phyloP scores from a whole-genome alignment of 495 filamentous ascomycete genomes.

The Cercophora samala region DNA sequence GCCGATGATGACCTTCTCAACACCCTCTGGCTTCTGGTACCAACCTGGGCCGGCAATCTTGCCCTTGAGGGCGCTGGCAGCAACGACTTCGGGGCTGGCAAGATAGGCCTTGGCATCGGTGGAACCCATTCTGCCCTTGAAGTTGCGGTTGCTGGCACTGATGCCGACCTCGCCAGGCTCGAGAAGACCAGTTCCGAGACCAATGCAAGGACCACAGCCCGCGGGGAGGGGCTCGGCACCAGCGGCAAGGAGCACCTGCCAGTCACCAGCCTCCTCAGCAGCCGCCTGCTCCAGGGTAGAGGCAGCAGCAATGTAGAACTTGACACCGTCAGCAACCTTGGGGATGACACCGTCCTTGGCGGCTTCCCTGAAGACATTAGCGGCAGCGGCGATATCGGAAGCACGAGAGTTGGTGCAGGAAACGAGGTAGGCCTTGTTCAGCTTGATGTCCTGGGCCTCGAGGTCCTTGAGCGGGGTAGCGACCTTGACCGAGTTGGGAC shows the following conservation, averaged over 20 bases:
- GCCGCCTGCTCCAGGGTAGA: slow-evolving; percentile 73
- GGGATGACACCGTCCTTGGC: slow-evolving; percentile 56
- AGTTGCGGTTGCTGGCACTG: slow-evolving; percentile 83
- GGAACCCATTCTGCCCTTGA: slow-evolving; percentile 89
- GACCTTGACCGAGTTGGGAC: slow-evolving; percentile 89
- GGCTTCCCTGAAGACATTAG: slow-evolving; percentile 80
- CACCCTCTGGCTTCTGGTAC: slow-evolving; percentile 68
- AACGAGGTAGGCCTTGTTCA: slow-evolving; percentile 86
- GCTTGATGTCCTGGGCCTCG: slow-evolving; percentile 63
- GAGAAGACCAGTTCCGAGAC: slow-evolving; percentile 78
- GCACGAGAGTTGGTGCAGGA: slow-evolving; percentile 87
- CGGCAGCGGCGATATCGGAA: slow-evolving; percentile 80
- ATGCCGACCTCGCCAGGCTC: slow-evolving; percentile 89
- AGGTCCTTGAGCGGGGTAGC: slow-evolving; percentile 77
- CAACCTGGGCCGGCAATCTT: slow-evolving; percentile 75
- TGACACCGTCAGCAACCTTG: slow-evolving; percentile 74
- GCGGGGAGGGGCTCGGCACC: slow-evolving; percentile 73
- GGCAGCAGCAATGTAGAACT: slow-evolving; percentile 90
- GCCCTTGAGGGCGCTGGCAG: slow-evolving; percentile 77
- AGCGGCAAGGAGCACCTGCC: slow-evolving; percentile 78
- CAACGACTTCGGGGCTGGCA: slow-evolving; percentile 86
- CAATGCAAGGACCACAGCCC: slow-evolving; percentile 89
- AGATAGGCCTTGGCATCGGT: slow-evolving; percentile 84
- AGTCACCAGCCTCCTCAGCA: slow-evolving; percentile 81
- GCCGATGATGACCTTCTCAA: slow-evolving; percentile 63